Percentiles rank a stretch among this genome's conserved stretches.
Evolutionary conservation across 176 grass and related monocot species (phyloP).

Genomic region (Thinopyrum elongatum): DNA sequence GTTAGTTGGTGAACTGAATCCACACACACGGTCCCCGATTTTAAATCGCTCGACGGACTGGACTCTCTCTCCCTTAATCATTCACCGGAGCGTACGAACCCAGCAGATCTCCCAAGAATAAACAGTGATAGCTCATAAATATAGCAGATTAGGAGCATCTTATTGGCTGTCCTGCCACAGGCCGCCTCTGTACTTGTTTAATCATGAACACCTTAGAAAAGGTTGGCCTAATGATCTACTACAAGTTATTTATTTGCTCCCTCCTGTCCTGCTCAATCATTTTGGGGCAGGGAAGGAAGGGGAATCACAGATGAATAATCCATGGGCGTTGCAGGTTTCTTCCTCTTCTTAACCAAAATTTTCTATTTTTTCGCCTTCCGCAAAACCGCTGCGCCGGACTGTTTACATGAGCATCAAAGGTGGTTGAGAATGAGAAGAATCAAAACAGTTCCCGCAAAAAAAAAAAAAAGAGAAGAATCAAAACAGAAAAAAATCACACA

Average conservation of each 20-base stretch:
- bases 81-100: slow-evolving; percentile 26
- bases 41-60: slow-evolving; percentile 24
- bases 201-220: slow-evolving; percentile 35
- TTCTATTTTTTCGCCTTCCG: not conserved
- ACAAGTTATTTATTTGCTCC: not conserved
- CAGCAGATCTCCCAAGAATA: slow-evolving; percentile 54
- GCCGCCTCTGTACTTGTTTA: slow-evolving; percentile 47
- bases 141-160: slow-evolving; percentile 39
- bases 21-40: slow-evolving; percentile 39
- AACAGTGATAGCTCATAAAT: slow-evolving; percentile 29
- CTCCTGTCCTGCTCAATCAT: slow-evolving; percentile 45
- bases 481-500: not conserved
- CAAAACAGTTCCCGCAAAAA: too few species aligned
- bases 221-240: not conserved
- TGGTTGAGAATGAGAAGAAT: not conserved
- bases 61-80: slow-evolving; percentile 21
- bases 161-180: slow-evolving; percentile 33
- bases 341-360: not conserved
- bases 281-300: not conserved
- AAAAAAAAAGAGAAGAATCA: not conserved
- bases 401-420: not conserved
- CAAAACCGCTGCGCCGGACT: not conserved
- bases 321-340: slow-evolving; percentile 17
- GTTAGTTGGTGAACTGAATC: slow-evolving; percentile 39
- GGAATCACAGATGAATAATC: slow-evolving; percentile 15